A percentile compares a stretch with the other conserved stretches of the same genome.
These are phyloP conservation scores for Verbena officinalis DNA, from an alignment of 257 asterid genomes.

Conservation along the genomic window DNA sequence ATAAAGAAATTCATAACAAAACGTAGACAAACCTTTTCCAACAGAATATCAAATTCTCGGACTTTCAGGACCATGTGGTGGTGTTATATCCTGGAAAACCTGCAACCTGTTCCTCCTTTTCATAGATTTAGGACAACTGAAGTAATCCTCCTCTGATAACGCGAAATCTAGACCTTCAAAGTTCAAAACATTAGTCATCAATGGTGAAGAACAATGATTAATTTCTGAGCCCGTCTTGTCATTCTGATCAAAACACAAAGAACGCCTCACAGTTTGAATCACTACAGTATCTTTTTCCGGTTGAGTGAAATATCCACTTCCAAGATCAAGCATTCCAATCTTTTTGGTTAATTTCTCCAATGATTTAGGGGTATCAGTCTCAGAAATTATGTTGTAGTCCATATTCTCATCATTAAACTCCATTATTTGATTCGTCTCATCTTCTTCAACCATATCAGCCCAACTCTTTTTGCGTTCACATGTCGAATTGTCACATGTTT, in stretches of 20 bases:
- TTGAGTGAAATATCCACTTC: constrained; percentile 62
- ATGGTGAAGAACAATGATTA: constrained; percentile 29
- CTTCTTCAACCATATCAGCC: constrained; percentile 92
- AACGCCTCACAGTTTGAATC: constrained; percentile 37
- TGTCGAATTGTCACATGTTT: not conserved
- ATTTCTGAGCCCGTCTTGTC: constrained; percentile 8
- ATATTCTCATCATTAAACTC: constrained; percentile 50
- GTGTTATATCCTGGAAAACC: constrained; percentile 57
- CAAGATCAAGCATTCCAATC: constrained; percentile 38
- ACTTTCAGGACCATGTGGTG: constrained; percentile 41
- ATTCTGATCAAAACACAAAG: constrained; percentile 46
- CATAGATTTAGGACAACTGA: constrained; percentile 19
- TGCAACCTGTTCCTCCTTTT: constrained; percentile 52
- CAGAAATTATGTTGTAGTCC: constrained; percentile 43
- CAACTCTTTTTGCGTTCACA: constrained; percentile 50
- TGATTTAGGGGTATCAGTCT: constrained; percentile 43
- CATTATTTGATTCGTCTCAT: constrained; percentile 34
- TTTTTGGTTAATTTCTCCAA: constrained; percentile 32
- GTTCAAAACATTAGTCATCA: constrained; percentile 33
- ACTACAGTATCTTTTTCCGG: constrained; percentile 39
- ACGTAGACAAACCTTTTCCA: constrained; percentile 10
- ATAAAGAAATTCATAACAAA: not conserved
- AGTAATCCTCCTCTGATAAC: constrained; percentile 21
- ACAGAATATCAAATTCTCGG: no score
- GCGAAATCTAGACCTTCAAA: constrained; percentile 32